Evolutionary conservation across 129 eudicot species (phyloP), one percentile per base, ranked within the genome.

Genomic region (Apium graveolens): DNA sequence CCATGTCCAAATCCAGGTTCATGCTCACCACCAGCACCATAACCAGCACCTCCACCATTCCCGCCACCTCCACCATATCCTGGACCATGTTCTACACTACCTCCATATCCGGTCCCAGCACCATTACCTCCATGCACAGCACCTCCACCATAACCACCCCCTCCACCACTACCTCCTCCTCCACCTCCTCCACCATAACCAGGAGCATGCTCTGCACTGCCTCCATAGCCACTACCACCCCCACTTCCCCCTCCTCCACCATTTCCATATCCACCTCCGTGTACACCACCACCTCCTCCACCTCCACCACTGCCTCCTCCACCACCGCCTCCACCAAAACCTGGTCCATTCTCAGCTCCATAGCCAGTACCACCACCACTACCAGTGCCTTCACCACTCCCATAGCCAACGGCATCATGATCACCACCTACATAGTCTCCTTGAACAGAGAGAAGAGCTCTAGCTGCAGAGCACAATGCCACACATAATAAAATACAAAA

Each of bases 401-500:
- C 73, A 29, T 34, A 29, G 11, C 42, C 74, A 69, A 11, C 37
- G 14, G 11, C 74, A 5, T n/a, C 74, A 70, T 38, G 41, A 34
- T 20, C 44, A 21, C 42, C 74, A 70, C 44, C 42, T 29, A 32
- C 42, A 14, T 38, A 38, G 41, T 6, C 41, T 38, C 41, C 41
- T 66, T 83, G 89, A 37, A 75, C 4, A 17, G 84, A 76, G 73
- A 88, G 79, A 70, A 93, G 96, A 42, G 88, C 81, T 82, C 94
- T 87, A 35, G 90, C 78, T 11, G 92, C 93, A 24, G 91, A 87
- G 81, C 83, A 87, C 57, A 93, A 24, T 5, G 86, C 89, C 16
- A 88, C 75, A 71, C 88, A 75, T 72, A 93, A 76, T 38, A 90
- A 46, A 42, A 88, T 81, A 79, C 86, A 89, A 80, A 91, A 85